Base-by-base conservation (phyloP, 768 basidiomycete genomes). In the Cytidiella melzeri region DNA sequence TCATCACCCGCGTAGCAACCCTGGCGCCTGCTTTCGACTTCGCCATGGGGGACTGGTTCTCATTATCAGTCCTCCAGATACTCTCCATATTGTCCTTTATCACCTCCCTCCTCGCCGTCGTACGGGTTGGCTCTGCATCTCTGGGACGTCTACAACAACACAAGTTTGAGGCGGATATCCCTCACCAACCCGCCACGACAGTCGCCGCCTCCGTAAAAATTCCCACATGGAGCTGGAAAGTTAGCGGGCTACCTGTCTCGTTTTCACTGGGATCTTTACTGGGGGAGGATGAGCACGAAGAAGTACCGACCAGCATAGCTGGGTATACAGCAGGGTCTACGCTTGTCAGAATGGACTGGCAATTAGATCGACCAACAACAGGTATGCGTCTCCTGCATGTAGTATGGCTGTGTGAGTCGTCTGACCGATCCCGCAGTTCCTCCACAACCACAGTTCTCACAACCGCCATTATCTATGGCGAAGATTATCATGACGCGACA, bases 401-500 rank as follows among this genome's bases (percentile, higher is more conserved):
- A 50, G 36, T 19, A 37, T 41, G 46, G 45, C 50, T 48, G 42
- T 45, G 28, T 4, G 12, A 43, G 28, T 21, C 7, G 18, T 41
- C 18, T 50, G 26, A 44, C 27, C 15, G 19, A 48, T 27, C n/a
- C 12, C 38, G 45, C 50, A 59, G 55, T 56, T n/a, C 46, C 51
- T 28, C 50, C 46, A 3, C 45, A 48, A 21, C 49, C 55, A 6
- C 57, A 57, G 30, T 53, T 54, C 37, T 53, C 59, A 50, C 62
- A 56, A 50, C 56, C 51, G 39, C 63, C 63, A 52, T 52, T 62
- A 49, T 64, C 63, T 21, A 64, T 64, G 63, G 63, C 63, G 7
- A 64, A 64, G 50, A 55, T 64, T 45, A 62, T 64, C 52, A 64
- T 64, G 63, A 58, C 59, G 37, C 56, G 63, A 56, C 63, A 64